Evolutionary conservation across 2,329 filamentous ascomycete genomes (phyloP), one percentile per base, ranked within the genome.

Genomic region (Shiraia sp.): DNA sequence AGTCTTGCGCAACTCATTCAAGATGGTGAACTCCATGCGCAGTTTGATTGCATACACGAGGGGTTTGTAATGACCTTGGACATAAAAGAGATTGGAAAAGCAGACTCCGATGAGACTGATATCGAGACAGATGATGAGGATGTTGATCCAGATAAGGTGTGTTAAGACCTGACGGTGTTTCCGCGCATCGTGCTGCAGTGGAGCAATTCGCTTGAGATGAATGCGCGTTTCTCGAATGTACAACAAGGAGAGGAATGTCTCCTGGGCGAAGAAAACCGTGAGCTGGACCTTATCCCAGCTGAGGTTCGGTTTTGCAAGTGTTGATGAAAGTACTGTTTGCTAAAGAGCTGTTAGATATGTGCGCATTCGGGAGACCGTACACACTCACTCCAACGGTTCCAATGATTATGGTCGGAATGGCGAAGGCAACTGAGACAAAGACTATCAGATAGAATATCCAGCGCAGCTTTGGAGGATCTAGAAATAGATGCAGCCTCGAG

Each of bases 401-500:
- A 28, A 83, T 59, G 2, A 81, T 69, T 1, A 74, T 75, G 6
- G 75, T 76, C 0, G 77, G 71, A 0, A 77, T 60, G 45, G 82
- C 76, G 26, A 79, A 62, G 12, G 79, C 42, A 27, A 82, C 49
- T 16, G 71, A 69, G 49, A 80, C 73, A 39, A 71, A 49, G 19
- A 80, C 68, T 42, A 84, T 82, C 73, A 83, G 78, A 27, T 53
- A 66, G 1, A 81, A 64, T 2, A 80, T 72, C 3, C 70, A 61
- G 3, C 68, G 34, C 10, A 16, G 52, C 55, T 36, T 65, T 65
- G 15, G 43, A 10, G 70, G 63, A 9, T 30, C 13, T 27, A 81
- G 57, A 6, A 84, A 71, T 1, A 84, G 67, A 52, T 82, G 78
- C 0, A 84, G 69, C 4, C 81, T 72, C 2, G 79, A 82, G 64